Base-by-base conservation (phyloP, 1,139 yeast genomes). In the Nakaseomyces delphensis region DNA sequence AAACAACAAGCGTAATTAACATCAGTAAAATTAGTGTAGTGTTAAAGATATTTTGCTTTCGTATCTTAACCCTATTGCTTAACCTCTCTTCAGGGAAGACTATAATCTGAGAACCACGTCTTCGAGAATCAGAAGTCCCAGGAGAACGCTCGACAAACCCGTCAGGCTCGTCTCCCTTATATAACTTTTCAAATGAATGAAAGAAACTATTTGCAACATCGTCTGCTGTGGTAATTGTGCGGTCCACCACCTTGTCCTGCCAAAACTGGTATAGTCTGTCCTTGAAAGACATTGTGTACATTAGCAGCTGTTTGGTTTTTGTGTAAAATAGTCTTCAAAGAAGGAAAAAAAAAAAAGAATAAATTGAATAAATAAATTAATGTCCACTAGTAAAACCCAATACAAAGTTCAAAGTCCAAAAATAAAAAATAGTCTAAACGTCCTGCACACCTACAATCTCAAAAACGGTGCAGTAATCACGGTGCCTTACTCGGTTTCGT, bases 121-220 rank as follows among this genome's bases (percentile, higher is more conserved):
- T 33, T 8, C 10, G 18, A 13, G 27, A 33, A 31, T 13, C 35
- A 31, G 31, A 28, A 28, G 13, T 10, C n/a, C 11, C 36, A 31
- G 25, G 25, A 6, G 37, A 20, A 21, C 10, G 31, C 10, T 33
- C 37, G 7, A 21, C 37, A 33, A 20, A 20, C 4, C 27, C 37
- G 27, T 20, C 37, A 31, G 35, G 23, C 14, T 33, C 37, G 27
- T 33, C 37, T 21, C 37, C 37, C 37, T 33, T 33, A 33, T 33
- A 33, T 33, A 33, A 18, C 9, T 21, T 33, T 33, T 33, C 37
- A 33, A 33, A 33, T 20, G 37, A 20, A 11, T 33, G 37, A 18
- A 33, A 33, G 37, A 33, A 33, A 25, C 16, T 20, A 14, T 33
- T 33, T 8, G 37, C 37, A 20, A 33, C 37, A 20, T 33, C 27